Evolutionary conservation across 1,284 basidiomycete genomes (phyloP).

Genomic region (Tilletiaria anomala): DNA sequence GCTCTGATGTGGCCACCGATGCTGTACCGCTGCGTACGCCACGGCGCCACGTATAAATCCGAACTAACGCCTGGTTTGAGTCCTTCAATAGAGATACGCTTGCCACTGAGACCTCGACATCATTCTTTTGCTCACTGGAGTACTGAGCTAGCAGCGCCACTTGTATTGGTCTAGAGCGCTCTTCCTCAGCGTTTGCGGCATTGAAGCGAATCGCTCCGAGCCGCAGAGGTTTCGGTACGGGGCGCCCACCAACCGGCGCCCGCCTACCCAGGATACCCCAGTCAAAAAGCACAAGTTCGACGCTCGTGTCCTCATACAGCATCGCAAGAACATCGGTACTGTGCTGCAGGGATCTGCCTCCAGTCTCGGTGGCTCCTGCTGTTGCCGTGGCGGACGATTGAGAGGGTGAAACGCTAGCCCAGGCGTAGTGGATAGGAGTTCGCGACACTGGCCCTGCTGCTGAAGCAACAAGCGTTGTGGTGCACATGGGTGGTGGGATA

Average conservation of each 20-base stretch:
- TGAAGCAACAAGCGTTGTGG: conserved; percentile 48
- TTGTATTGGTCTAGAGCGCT: too few species aligned
- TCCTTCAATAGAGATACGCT: too few species aligned
- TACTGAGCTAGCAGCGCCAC: neutral
- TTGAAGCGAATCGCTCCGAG: conserved; percentile 6
- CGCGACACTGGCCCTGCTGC: too few species aligned
- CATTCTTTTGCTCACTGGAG: neutral
- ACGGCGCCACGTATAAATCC: too few species aligned
- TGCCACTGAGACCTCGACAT: neutral
- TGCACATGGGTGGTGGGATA: conserved; percentile 87
- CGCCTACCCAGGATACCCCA: conserved; percentile 15
- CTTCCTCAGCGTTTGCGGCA: too few species aligned
- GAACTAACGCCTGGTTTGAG: too few species aligned
- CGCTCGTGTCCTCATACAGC: conserved; percentile 42
- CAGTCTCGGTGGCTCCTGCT: too few species aligned
- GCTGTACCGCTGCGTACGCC: too few species aligned
- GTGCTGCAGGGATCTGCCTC: too few species aligned
- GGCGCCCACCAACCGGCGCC: conserved; percentile 11
- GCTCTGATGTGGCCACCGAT: too few species aligned
- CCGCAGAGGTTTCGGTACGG: conserved; percentile 9
- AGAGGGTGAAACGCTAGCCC: conserved; percentile 53
- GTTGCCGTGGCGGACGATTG: conserved; percentile 12
- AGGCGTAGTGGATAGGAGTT: conserved; percentile 42
- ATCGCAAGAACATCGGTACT: conserved; percentile 50
- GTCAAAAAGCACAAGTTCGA: conserved; percentile 6